phyloP scores from a whole-genome alignment of 768 basidiomycete species.

The Trametes punicea region DNA sequence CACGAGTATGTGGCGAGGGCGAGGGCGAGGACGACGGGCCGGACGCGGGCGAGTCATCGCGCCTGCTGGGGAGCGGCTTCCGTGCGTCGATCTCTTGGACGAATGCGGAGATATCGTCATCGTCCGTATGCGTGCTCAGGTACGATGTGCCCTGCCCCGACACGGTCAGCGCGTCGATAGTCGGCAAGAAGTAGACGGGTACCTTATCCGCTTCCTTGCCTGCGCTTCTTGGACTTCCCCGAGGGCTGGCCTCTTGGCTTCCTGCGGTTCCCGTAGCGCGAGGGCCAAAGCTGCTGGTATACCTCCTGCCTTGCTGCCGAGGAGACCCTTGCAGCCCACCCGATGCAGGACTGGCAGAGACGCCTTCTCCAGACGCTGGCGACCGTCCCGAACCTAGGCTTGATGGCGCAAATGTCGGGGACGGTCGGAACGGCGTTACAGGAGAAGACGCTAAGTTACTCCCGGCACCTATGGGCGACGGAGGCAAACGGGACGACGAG shows the following conservation, averaged over 20 bases:
- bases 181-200: not conserved
- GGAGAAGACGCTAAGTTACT: conserved; percentile 29
- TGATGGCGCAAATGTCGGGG: conserved; percentile 38
- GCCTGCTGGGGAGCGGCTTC: conserved; percentile 46
- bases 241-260: conserved; percentile 37
- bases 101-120: conserved; percentile 76
- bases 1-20: not conserved
- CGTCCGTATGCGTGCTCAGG: conserved; percentile 52
- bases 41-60: conserved; percentile 22
- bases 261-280: conserved; percentile 45
- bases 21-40: not conserved
- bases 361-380: conserved; percentile 31
- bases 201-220: conserved; percentile 26
- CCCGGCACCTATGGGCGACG: conserved; percentile 37
- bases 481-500: conserved; percentile 40
- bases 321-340: conserved; percentile 15
- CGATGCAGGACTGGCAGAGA: conserved; percentile 13
- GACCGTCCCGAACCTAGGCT: conserved; percentile 42
- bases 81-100: conserved; percentile 74
- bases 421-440: conserved; percentile 37
- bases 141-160: conserved; percentile 39
- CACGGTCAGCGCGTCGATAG: conserved; percentile 2
- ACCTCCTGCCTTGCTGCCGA: conserved; percentile 47
- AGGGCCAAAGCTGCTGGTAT: conserved; percentile 77
- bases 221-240: conserved; percentile 41